These are phyloP conservation scores for Erodium texanum DNA, from an alignment of 441 rosid species.

Conservation along the genomic window DNA sequence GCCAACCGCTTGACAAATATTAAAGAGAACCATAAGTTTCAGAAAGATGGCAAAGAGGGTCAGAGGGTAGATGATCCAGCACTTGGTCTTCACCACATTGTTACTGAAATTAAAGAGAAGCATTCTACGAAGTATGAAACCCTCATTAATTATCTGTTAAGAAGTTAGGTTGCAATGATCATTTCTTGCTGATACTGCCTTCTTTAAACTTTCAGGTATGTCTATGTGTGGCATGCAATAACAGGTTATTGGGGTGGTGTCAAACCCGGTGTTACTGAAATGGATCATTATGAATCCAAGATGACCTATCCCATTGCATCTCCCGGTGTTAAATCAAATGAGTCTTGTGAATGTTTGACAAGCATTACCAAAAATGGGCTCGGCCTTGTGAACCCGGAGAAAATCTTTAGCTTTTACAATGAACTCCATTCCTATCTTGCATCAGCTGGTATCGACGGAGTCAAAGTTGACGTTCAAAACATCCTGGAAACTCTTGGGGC, in stretches of 20 bases:
- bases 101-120: constrained; percentile 47
- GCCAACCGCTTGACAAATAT: constrained; percentile 48
- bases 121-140: constrained; percentile 33
- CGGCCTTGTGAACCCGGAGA: constrained; percentile 69
- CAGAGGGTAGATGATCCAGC: constrained; percentile 36
- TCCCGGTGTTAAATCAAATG: constrained; percentile 72
- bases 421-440: constrained; percentile 79
- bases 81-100: constrained; percentile 62
- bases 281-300: constrained; percentile 59
- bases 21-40: constrained; percentile 68
- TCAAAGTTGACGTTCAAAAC: constrained; percentile 84
- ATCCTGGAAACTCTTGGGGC: constrained; percentile 83
- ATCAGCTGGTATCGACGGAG: constrained; percentile 76
- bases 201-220: constrained; percentile 18
- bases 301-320: constrained; percentile 63
- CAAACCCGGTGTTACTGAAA: constrained; percentile 43
- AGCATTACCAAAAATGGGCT: constrained; percentile 51
- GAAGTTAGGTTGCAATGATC: background rate
- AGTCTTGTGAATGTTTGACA: constrained; percentile 56
- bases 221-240: constrained; percentile 95
- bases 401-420: constrained; percentile 54
- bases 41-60: constrained; percentile 28
- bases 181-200: background rate
- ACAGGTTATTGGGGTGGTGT: constrained; percentile 98
- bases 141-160: background rate